phyloP scores from a whole-genome alignment of 345 rosid species.

The Murraya paniculata region DNA sequence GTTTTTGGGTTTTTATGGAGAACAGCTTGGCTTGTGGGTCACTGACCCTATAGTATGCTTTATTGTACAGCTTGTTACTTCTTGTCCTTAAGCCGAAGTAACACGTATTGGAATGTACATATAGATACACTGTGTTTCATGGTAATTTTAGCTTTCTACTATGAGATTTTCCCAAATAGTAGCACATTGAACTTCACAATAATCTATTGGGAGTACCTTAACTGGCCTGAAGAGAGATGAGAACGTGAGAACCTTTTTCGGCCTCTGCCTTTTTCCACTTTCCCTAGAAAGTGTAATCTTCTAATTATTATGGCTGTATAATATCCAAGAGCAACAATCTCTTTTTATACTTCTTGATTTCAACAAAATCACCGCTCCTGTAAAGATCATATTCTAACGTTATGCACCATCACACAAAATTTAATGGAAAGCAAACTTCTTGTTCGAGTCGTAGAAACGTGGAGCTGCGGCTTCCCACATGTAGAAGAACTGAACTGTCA shows the following conservation, averaged over 20 bases:
- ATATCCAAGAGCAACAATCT: neutral
- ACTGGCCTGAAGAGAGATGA: neutral
- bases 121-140: no score
- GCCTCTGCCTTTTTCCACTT: neutral
- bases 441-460: neutral
- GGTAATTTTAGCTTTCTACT: neutral
- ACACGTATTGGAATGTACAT: no score
- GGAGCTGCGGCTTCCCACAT: slow-evolving; percentile 15
- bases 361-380: neutral
- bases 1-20: neutral
- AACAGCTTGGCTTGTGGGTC: slow-evolving; percentile 1
- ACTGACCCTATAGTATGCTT: neutral
- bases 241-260: neutral
- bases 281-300: slow-evolving; percentile 2
- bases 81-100: neutral
- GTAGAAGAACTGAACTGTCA: neutral
- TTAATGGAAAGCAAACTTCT: neutral
- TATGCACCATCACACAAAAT: neutral
- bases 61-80: neutral
- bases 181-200: neutral
- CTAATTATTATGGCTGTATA: neutral
- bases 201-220: neutral
- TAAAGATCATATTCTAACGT: neutral
- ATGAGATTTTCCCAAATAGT: neutral
- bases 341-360: neutral